Conservation (phyloP, 306 rosid species). For the Parietaria judaica region DNA sequence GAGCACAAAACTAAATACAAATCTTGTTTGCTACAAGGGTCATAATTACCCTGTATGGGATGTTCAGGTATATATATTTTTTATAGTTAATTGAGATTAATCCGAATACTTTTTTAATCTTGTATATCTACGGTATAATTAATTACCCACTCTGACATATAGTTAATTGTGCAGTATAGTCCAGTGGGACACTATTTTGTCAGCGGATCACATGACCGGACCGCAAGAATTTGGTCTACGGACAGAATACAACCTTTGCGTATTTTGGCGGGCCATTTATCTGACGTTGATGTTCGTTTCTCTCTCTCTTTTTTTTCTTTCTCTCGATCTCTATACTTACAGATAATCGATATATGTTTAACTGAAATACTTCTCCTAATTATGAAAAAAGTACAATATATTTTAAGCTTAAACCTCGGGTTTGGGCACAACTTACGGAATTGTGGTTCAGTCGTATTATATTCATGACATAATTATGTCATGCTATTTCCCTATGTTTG, state of each 20-base stretch:
- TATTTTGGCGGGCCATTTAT: conserved; percentile 95
- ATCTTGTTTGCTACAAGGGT: conserved; percentile 98
- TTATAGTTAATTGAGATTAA: conserved; percentile 7
- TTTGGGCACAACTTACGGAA: no score
- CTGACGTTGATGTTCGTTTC: conserved; percentile 91
- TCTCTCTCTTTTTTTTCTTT: conserved; percentile 6
- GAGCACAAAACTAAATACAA: conserved; percentile 81
- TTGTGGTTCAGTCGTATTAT: no score
- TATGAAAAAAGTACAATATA: no score
- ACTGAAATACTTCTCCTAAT: no score
- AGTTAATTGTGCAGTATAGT: conserved; percentile 70
- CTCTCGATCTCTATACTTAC: no score
- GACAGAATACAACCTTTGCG: conserved; percentile 89
- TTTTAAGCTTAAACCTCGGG: no score
- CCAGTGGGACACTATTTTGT: conserved; percentile 95
- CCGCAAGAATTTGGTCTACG: conserved; percentile 95
- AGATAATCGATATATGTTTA: no score
- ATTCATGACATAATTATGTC: no score
- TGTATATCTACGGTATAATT: no score
- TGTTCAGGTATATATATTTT: conserved; percentile 58
- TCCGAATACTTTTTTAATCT: conserved; percentile 7
- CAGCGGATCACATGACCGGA: conserved; percentile 93
- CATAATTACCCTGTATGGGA: conserved; percentile 99
- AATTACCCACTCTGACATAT: background rate
- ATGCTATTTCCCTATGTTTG: no score